phyloP scores from a whole-genome alignment of 2,329 filamentous ascomycete genomes.

The Leptosphaerulina australis region DNA sequence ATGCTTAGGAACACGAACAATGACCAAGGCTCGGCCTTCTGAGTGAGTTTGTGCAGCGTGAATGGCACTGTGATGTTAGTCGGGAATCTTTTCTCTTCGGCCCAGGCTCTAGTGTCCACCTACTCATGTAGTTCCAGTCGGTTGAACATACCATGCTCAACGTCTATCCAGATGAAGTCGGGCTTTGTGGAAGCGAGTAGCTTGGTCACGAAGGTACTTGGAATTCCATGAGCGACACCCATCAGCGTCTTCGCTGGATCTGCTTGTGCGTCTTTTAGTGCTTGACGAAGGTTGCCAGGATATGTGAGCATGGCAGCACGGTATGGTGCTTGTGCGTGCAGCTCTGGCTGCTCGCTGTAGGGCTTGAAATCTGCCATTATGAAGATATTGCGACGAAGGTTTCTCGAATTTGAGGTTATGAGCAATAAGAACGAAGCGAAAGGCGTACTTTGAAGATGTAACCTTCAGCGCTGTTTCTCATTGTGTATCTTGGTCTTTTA shows the following conservation, averaged over 20 bases:
- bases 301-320: constrained; percentile 32
- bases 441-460: not conserved
- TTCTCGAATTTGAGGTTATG: too few relatives aligned
- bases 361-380: constrained; percentile 27
- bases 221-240: constrained; percentile 37
- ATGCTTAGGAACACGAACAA: constrained; percentile 35
- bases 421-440: not conserved
- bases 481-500: not conserved
- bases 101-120: not conserved
- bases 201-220: constrained; percentile 36
- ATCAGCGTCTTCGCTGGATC: constrained; percentile 33
- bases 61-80: constrained; percentile 25
- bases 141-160: constrained; percentile 39
- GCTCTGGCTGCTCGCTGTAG: constrained; percentile 32
- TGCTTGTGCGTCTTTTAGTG: constrained; percentile 29
- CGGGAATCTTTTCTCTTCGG: not conserved
- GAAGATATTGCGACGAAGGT: not conserved
- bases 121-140: constrained; percentile 35
- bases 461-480: not conserved
- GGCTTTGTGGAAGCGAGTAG: constrained; percentile 35
- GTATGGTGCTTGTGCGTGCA: constrained; percentile 32
- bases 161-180: constrained; percentile 38
- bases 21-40: constrained; percentile 29
- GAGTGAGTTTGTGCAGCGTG: constrained; percentile 38
- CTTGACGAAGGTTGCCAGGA: constrained; percentile 30